Evolutionary conservation across 768 basidiomycete species (phyloP), one percentile per base, ranked within the genome.

Genomic region (Termitomyces sp.): DNA sequence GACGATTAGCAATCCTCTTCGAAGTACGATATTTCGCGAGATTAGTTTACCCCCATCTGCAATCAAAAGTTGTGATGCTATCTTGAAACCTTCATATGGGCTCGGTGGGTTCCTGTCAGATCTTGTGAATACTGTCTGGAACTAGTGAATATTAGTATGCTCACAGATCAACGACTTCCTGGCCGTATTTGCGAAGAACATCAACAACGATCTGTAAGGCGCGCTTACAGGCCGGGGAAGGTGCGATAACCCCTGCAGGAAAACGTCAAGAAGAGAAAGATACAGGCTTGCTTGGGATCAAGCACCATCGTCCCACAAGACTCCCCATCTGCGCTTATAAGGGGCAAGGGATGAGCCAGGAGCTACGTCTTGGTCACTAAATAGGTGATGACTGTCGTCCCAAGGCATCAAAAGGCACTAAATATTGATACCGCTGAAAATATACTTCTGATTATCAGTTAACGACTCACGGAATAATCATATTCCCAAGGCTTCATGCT

Each of bases 401-500:
- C 60, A 61, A 0, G 80, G 79, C 36, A 81, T 74, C 1, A 77
- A 77, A 5, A 78, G 69, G 47, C 76, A 77, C 79, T 64, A 9
- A 12, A n/a, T 3, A 29, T 42, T 43, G 17, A 2, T 32, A 25
- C 25, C 25, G 25, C 25, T 25, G 25, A 10, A 58, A n/a, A 42
- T 56, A 17, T 46, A 34, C 71, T 20, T 68, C 53, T 25, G 70
- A 72, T 1, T 64, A 67, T 60, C 38, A 29, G n/a, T 47, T 11
- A 9, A 52, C 59, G 3, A 61, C 73, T 47, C 58, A 81, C 81
- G 20, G 79, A 72, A 57, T 79, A 79, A 68, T 88, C 88, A 62
- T 88, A 87, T 14, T 78, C 76, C 86, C 86, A 88, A 34, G 87
- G 85, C 38, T 79, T 74, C 84, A 86, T 87, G 52, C 75, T 73